Evolutionary conservation across 345 rosid genomes (phyloP), one percentile per base, ranked within the genome.

Genomic region (Citropsis articulata): DNA sequence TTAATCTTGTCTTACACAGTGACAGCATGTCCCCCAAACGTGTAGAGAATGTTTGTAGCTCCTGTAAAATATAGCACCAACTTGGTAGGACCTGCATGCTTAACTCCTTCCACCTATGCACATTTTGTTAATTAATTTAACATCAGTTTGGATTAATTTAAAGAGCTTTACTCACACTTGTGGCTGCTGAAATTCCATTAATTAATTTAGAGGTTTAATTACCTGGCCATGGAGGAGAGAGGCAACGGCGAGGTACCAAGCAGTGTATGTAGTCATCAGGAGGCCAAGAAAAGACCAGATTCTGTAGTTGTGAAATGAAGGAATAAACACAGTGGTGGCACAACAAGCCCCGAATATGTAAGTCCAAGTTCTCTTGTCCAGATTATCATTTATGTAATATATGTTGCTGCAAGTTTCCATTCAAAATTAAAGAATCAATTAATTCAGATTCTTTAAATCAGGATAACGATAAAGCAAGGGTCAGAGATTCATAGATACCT

Each of bases 341-440:
- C 99, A 96, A 78, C 99, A 96, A 7, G 99, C 99, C 18, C 99
- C 99, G 71, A 96, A 96, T 64, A 96, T 96, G 84, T 96, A 96
- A 33, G 99, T 96, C 99, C 99, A 96, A 9, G 99, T 96, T 88
- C 99, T 90, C 91, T 96, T 96, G 97, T 96, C 99, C 77, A 96
- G 90, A 78, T 96, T 96, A 57, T 96, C 99, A 76, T 94, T 96
- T 78, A 96, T 94, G 94, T 96, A 96, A 81, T 96, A 96, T 83
- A 96, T 96, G 78, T 96, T 96, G 87, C 99, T 95, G 98, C 87
- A 86, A 50, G 40, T 64, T 64, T 1, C 50, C 50, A 53, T 18
- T 53, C 22, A 53, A 53, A 53, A 53, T 53, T 53, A 53, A 53
- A 18, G 21, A 53, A 5, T 53, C 57, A 53, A 18, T 53, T 53